Percentiles rank a stretch among this genome's conserved stretches.
phyloP scores from a whole-genome alignment of 148 eudicot genomes.

The Rhododendron kiyosumense region DNA sequence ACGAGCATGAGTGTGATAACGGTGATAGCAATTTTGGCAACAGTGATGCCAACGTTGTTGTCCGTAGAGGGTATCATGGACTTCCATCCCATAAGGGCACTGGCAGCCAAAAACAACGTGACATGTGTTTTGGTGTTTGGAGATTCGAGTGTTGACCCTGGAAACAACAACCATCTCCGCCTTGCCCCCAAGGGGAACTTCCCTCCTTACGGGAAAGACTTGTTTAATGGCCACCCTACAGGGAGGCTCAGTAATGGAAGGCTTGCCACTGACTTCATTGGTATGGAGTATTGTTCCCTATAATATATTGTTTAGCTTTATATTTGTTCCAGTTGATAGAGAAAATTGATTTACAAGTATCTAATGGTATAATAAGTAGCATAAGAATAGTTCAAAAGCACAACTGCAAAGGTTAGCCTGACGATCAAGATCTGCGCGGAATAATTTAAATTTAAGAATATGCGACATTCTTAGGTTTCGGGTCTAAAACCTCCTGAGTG shows the following conservation, averaged over 20 bases:
- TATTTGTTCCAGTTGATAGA: neutral
- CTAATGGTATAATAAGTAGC: neutral
- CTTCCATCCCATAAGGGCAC: conserved; percentile 12
- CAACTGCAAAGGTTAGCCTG: neutral
- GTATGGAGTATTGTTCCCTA: conserved; percentile 7
- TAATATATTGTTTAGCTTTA: neutral
- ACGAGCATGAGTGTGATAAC: neutral
- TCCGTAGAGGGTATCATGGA: conserved; percentile 9
- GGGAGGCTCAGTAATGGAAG: conserved; percentile 52
- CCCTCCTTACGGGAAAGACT: conserved; percentile 46
- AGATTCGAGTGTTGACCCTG: conserved; percentile 81
- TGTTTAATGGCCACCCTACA: conserved; percentile 26
- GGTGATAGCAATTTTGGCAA: neutral
- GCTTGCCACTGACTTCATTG: conserved; percentile 49
- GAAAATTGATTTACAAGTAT: neutral
- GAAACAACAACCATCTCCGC: conserved; percentile 35
- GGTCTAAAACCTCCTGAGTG: neutral
- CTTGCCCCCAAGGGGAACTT: conserved; percentile 29
- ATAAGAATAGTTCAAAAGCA: neutral
- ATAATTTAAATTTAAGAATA: too few species aligned
- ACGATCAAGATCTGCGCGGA: too few species aligned
- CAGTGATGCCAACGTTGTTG: neutral
- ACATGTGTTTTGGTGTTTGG: conserved; percentile 57
- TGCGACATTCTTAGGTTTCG: neutral
- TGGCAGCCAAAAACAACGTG: conserved; percentile 24